Evolutionary conservation across 2,329 filamentous ascomycete species (phyloP).

Genomic region (Pestalotiopsis sp.): DNA sequence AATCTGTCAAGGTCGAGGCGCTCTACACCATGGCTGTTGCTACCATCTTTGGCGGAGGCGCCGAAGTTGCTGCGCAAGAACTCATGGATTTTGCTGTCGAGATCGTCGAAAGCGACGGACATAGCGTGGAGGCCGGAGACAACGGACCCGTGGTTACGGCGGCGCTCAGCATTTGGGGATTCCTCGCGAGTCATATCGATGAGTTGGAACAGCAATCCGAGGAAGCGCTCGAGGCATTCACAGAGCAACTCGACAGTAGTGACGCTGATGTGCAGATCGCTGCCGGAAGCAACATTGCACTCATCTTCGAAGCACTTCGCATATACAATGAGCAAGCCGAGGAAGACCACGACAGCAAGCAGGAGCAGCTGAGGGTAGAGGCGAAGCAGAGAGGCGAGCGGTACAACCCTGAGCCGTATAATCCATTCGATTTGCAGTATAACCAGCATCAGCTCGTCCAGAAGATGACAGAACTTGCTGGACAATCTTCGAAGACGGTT

Average conservation of each 20-base stretch:
- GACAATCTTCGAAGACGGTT: slow-evolving; percentile 49
- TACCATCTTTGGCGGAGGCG: slow-evolving; percentile 75
- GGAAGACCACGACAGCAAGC: slow-evolving; percentile 39
- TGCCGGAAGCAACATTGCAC: slow-evolving; percentile 78
- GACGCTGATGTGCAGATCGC: slow-evolving; percentile 75
- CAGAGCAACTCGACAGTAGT: slow-evolving; percentile 80
- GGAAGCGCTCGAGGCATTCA: slow-evolving; percentile 75
- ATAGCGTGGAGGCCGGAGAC: slow-evolving; percentile 71
- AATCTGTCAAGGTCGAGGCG: slow-evolving; percentile 66
- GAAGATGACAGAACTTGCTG: slow-evolving; percentile 50
- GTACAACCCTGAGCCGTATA: slow-evolving; percentile 14
- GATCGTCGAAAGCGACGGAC: slow-evolving; percentile 79
- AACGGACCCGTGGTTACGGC: slow-evolving; percentile 72
- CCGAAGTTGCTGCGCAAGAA: slow-evolving; percentile 67
- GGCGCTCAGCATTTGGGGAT: slow-evolving; percentile 77
- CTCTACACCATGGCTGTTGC: slow-evolving; percentile 76
- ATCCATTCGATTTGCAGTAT: slow-evolving; percentile 43
- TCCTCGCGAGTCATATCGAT: slow-evolving; percentile 76
- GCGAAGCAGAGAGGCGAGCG: slow-evolving; percentile 9
- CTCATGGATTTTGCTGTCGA: slow-evolving; percentile 76
- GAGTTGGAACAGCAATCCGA: slow-evolving; percentile 74
- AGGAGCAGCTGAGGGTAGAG: slow-evolving; percentile 11
- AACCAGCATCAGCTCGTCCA: slow-evolving; percentile 51
- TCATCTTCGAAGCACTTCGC: slow-evolving; percentile 75
- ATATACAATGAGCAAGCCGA: slow-evolving; percentile 51